Evolutionary conservation across 257 asterid species (phyloP), one percentile per base, ranked within the genome.

Genomic region (Fraxinus pennsylvanica): DNA sequence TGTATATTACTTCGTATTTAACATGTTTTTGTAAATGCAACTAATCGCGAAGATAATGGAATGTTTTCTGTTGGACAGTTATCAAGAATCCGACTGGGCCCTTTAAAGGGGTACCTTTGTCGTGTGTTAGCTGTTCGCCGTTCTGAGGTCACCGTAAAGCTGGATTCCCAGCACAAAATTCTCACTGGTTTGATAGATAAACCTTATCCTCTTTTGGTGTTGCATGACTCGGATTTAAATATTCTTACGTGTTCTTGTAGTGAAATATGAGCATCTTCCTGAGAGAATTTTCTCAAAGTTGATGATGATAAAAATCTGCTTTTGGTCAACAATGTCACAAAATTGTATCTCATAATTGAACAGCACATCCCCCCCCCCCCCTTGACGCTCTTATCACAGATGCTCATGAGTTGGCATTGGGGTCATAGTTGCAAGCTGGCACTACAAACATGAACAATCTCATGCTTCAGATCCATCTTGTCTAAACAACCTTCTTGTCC

Each of bases 111-210:
- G 41, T 92, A 87, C 80, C 92, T 86, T 71, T 93, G 99, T 76
- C 92, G 97, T 74, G 99, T 90, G 72, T 75, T 96, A 87, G 97
- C 99, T 78, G 85, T 96, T 72, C 97, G 98, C 27, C 94, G 96
- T 68, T 83, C 97, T 85, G 98, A 92, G 79, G 89, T 96, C 70
- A 93, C 98, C 25, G 99, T 96, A 82, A 93, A 92, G 89, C 90
- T 96, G 81, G 99, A 93, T 85, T 96, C 99, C 50, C 89, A 91
- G 96, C 97, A 93, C 73, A 93, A 84, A 83, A 92, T 96, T 84
- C 90, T 96, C 65, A 91, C 96, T 78, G 98, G 99, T 93, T 80
- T 74, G 85, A n/a, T 75, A 73, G 2, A 57, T 8, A 39, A 27
- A 43, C 78, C 57, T 84, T 35, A 61, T 67, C 77, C 47, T 9